Base-by-base conservation (phyloP, 2,329 filamentous ascomycete genomes). In the Sclerotinia subarctica region DNA sequence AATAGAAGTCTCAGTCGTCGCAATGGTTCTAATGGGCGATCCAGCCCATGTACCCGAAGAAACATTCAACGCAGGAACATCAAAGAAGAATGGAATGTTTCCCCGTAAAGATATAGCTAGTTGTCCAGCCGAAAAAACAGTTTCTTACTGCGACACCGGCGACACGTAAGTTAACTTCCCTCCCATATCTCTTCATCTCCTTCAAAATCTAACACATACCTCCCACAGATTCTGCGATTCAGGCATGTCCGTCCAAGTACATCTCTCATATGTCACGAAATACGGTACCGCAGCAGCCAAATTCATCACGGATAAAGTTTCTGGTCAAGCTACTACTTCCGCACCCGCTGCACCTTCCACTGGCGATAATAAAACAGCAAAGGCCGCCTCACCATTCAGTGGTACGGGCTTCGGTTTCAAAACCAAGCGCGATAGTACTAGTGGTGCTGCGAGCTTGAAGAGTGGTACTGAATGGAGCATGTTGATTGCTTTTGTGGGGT, bases 21-120 rank as follows among this genome's bases (percentile, higher is more conserved):
- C 76, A 26, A 73, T 77, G 24, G 73, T 77, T n/a, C 73, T 77
- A 53, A 78, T 80, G 73, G 78, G 78, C 15, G 79, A 80, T 66
- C 79, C 78, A 10, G 71, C 75, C 3, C 76, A 75, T 63, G 75
- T 76, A 8, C 72, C 72, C 11, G 70, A 68, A 47, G 73, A 76
- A 38, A 24, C 74, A 0, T 77, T 76, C 71, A 73, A 78, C 59
- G 71, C 72, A 8, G 79, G 79, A 35, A 78, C 72, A 35, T 60
- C 64, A 35, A 72, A 69, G 26, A 69, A 69, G 21, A 68, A 72
- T 35, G 78, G 78, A 21, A 57, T 74, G n/a, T 74, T 74, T 65
- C 70, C 70, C 1, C 70, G 73, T 21, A 26, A 58, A 42, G 68
- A 71, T 42, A 60, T 44, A 19, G 66, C 68, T 4, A 44, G 62